Conservation (phyloP, 169 alveolate genomes). For the Cryptosporidium baileyi region DNA sequence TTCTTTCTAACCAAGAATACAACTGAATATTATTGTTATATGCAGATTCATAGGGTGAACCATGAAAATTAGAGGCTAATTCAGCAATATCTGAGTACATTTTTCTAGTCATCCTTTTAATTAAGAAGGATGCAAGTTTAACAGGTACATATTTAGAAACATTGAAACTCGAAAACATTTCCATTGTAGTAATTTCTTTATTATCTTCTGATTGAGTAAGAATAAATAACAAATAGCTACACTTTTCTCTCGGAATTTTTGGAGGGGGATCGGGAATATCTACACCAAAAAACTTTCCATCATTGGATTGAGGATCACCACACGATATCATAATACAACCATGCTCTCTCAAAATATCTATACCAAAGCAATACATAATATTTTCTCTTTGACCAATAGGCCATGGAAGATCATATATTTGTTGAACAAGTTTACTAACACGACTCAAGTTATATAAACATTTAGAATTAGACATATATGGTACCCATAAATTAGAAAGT, state of each 20-base stretch:
- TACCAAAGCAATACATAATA: slow-evolving; percentile 62
- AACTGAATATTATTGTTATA: slow-evolving; percentile 28
- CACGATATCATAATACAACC: slow-evolving; percentile 57
- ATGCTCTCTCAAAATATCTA: slow-evolving; percentile 33
- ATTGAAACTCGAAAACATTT: slow-evolving; percentile 38
- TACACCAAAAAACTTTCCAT: slow-evolving; percentile 35
- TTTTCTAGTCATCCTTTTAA: slow-evolving; percentile 57
- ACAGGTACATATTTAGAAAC: slow-evolving; percentile 48
- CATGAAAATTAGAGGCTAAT: slow-evolving; percentile 41
- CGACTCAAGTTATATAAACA: slow-evolving; percentile 50
- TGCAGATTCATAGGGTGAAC: slow-evolving; percentile 42
- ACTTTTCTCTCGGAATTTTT: slow-evolving; percentile 58
- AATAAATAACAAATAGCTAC: slow-evolving; percentile 38
- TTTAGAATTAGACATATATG: slow-evolving; percentile 46
- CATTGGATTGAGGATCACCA: slow-evolving; percentile 26
- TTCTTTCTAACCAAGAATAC: slow-evolving; percentile 58
- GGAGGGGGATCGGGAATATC: slow-evolving; percentile 70
- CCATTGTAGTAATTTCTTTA: slow-evolving; percentile 22
- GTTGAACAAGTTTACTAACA: slow-evolving; percentile 63
- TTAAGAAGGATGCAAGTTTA: slow-evolving; percentile 25
- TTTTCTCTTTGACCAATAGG: slow-evolving; percentile 70
- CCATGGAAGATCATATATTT: slow-evolving; percentile 63
- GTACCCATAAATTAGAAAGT: slow-evolving; percentile 57
- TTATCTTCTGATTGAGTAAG: slow-evolving; percentile 7
- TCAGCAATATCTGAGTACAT: slow-evolving; percentile 50